Conservation (phyloP, 2,329 filamentous ascomycete genomes). For the Peltaster fructicola region DNA sequence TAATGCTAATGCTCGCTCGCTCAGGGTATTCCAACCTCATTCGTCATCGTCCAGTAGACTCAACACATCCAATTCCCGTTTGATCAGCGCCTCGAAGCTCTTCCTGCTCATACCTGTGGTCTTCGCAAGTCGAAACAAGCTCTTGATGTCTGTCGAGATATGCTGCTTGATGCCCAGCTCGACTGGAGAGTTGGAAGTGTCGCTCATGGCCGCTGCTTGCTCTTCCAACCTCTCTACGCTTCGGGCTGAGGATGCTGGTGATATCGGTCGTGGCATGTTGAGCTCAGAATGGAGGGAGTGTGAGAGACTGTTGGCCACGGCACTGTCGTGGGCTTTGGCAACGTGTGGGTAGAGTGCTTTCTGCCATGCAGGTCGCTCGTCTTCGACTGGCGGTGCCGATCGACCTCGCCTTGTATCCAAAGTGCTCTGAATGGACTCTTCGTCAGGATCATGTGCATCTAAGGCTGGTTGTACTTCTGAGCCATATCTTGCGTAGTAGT, state of each 20-base stretch:
- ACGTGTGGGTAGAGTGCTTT: constrained; percentile 4
- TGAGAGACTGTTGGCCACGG: constrained; percentile 28
- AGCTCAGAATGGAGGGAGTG: constrained; percentile 25
- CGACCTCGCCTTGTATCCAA: constrained; percentile 10
- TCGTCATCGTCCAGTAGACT: constrained; percentile 47
- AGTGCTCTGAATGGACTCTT: constrained; percentile 34
- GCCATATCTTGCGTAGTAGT: constrained; percentile 63
- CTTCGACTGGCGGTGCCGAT: constrained; percentile 1
- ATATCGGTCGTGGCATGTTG: constrained; percentile 33
- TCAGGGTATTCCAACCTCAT: no score
- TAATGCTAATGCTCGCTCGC: no score
- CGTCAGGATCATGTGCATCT: constrained; percentile 67
- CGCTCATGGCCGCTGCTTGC: constrained; percentile 15
- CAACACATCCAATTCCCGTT: constrained; percentile 53
- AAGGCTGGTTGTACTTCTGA: constrained; percentile 59
- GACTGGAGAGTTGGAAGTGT: constrained; percentile 31
- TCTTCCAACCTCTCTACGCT: constrained; percentile 41
- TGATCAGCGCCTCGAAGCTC: constrained; percentile 58
- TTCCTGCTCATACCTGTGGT: constrained; percentile 54
- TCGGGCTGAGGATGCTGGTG: constrained; percentile 20
- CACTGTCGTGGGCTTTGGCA: constrained; percentile 19
- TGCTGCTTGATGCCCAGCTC: constrained; percentile 66
- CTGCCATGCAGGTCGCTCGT: constrained; percentile 3
- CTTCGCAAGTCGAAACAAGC: constrained; percentile 52
- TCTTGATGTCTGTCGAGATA: constrained; percentile 60